Base-by-base conservation (phyloP, 2,329 filamentous ascomycete species). In the Colletotrichum filicis region DNA sequence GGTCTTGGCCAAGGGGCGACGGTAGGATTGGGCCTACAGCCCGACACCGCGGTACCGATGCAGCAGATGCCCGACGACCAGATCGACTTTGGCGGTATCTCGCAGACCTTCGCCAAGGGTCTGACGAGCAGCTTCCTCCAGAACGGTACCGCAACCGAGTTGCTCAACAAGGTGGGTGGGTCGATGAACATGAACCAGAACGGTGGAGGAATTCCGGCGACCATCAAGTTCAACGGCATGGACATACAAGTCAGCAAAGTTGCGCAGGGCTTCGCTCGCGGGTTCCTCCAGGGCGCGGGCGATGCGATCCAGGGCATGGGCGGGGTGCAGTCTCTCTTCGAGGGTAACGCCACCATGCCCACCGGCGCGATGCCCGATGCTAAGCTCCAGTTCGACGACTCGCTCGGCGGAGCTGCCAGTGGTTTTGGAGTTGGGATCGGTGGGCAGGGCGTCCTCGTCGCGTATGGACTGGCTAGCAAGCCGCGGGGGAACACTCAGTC, bases 401-500 rank as follows among this genome's bases (percentile, higher is more conserved):
- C 80, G 1, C 72, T 83, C 22, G 78, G 77, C 19, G 82, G 82
- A 14, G 81, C 79, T 12, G 80, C 81, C 0, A 77, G 77, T 22
- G 82, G 82, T 0, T 80, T 84, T 32, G 82, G 81, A 8, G 78
- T 78, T 24, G 82, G 82, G 0, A 75, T 83, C 4, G 81, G 81
- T 0, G 79, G 78, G 3, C 79, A 82, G 42, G 81, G 79, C 6
- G 78, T 82, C 2, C 66, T 81, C 14, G 76, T 82, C 3, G 76
- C 76, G 5, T 77, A 79, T 42, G 76, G 79, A 69, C 74, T 83
- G 4, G 42, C 82, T 7, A 74, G 75, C 8, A 76, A 80, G 32
- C 68, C 76, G 3, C 55, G 61, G 2, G 67, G 70, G 4, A 74
- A 63, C 0, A 55, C 71, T 1, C 55, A 70, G 4, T 32, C 59